A percentile compares a stretch with the other conserved stretches of the same genome.
Evolutionary conservation across 331 rosid genomes (phyloP).

Genomic region (Erythrophleum ivorense): DNA sequence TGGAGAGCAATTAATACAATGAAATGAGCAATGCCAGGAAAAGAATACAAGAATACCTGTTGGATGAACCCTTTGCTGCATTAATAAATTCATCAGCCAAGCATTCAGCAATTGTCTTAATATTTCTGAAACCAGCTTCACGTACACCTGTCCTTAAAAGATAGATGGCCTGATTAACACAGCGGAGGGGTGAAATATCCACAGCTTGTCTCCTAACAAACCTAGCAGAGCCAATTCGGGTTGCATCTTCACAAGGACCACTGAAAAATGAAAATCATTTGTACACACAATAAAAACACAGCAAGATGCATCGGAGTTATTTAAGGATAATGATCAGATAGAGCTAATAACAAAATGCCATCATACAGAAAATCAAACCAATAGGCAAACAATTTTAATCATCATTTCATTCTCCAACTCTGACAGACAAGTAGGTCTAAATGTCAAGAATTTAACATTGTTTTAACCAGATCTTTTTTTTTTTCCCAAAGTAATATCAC

Average conservation of each 20-base stretch:
- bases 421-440: not conserved
- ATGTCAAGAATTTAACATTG: not conserved
- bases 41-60: slow-evolving; percentile 51
- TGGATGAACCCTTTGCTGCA: slow-evolving; percentile 91
- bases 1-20: too few species aligned
- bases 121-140: slow-evolving; percentile 82
- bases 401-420: not conserved
- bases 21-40: too few species aligned
- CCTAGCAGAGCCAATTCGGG: slow-evolving; percentile 92
- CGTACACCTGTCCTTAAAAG: slow-evolving; percentile 89
- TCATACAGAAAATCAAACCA: slow-evolving; percentile 19
- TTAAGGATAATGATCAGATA: slow-evolving; percentile 13
- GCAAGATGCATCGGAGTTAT: not conserved
- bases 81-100: slow-evolving; percentile 88
- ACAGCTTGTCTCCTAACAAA: slow-evolving; percentile 87
- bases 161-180: slow-evolving; percentile 86
- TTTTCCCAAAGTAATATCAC: not conserved
- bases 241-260: slow-evolving; percentile 94
- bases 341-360: slow-evolving; percentile 26
- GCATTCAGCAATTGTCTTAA: slow-evolving; percentile 84
- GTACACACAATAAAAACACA: too few species aligned
- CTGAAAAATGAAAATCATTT: slow-evolving; percentile 20
- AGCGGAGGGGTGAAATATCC: slow-evolving; percentile 78
- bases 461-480: not conserved
- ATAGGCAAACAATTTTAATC: slow-evolving; percentile 17